phyloP scores from a whole-genome alignment of 2,329 filamentous ascomycete genomes.

The Coleophoma eucalyptorum region DNA sequence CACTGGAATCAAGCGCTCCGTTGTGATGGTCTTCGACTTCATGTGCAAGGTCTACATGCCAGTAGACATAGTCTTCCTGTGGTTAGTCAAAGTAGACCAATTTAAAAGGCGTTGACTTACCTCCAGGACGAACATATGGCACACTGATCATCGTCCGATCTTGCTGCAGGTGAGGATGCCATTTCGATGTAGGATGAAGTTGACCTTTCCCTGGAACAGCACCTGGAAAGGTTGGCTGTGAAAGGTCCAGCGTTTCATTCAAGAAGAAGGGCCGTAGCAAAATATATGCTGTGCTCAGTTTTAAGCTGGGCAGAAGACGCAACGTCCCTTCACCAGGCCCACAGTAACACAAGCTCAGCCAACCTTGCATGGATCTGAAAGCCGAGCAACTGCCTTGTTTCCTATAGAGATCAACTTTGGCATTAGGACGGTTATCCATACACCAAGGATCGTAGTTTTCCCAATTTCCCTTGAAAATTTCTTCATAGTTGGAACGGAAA shows the following conservation, averaged over 20 bases:
- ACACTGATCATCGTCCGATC: slow-evolving; percentile 58
- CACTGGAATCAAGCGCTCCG: slow-evolving; percentile 69
- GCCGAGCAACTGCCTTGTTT: slow-evolving; percentile 76
- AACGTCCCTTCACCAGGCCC: slow-evolving; percentile 72
- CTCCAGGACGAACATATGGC: slow-evolving; percentile 54
- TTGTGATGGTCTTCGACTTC: slow-evolving; percentile 73
- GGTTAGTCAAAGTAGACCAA: no score
- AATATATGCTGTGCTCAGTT: slow-evolving; percentile 70
- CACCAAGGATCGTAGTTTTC: slow-evolving; percentile 77
- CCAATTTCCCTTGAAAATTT: slow-evolving; percentile 70
- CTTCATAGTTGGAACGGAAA: slow-evolving; percentile 67
- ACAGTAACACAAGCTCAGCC: slow-evolving; percentile 73
- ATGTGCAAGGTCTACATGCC: slow-evolving; percentile 53
- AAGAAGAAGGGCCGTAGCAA: slow-evolving; percentile 78
- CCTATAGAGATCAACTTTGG: slow-evolving; percentile 69
- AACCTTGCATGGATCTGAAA: slow-evolving; percentile 48
- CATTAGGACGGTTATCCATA: slow-evolving; percentile 60
- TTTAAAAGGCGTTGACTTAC: no score
- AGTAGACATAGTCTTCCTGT: slow-evolving; percentile 52
- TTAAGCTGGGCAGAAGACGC: slow-evolving; percentile 71
- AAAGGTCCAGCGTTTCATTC: slow-evolving; percentile 40
- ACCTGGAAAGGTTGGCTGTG: slow-evolving; percentile 57
- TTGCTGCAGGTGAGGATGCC: slow-evolving; percentile 57
- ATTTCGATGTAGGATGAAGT: slow-evolving; percentile 29
- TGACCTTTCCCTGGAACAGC: slow-evolving; percentile 62